Evolutionary conservation across 169 alveolate genomes (phyloP), one percentile per base, ranked within the genome.

Genomic region (Babesia caballi): DNA sequence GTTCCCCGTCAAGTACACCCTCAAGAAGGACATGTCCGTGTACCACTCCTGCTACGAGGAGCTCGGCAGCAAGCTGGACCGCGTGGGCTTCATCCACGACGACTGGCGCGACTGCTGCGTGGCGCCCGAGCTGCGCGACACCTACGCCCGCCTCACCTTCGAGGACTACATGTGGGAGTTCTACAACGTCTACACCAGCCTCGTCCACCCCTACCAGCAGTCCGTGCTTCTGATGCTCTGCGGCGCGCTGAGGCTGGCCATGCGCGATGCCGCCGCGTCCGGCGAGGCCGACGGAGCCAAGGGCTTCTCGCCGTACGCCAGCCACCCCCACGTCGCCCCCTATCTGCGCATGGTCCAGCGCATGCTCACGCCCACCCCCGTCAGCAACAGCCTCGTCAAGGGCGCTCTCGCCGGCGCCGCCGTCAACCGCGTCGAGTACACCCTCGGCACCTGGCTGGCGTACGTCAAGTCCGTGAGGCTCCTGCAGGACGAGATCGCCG

Each of bases 161-260:
- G 63, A 63, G 40, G 73, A 63, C 28, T 63, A 63, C 41, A n/a
- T 63, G 21, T 63, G 73, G 73, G 73, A 63, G 49, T 33, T 46
- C 47, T 47, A n/a, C 38, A 63, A 63, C 30, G 41, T 63, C 51
- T 32, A 41, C 32, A 47, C 28, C 3, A 25, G 11, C 19, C 51
- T 47, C 23, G 12, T 63, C 6, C 73, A 63, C 19, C 73, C 73
- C 0, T 63, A 63, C 23, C 73, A 63, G 32, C 73, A 63, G 40
- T 63, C 73, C 4, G 73, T 47, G 15, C 12, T 63, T 6, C n/a
- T 49, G 3, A 6, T 63, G 50, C 35, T 47, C 15, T 19, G 61
- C 8, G 73, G 73, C 17, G 71, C 71, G n/a, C n/a, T 60, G 15
- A 7, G 57, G 4, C 14, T 9, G 30, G 73, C 73, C 3, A 9